phyloP scores from a whole-genome alignment of 2,329 filamentous ascomycete genomes.

The Ascochyta rabiei region DNA sequence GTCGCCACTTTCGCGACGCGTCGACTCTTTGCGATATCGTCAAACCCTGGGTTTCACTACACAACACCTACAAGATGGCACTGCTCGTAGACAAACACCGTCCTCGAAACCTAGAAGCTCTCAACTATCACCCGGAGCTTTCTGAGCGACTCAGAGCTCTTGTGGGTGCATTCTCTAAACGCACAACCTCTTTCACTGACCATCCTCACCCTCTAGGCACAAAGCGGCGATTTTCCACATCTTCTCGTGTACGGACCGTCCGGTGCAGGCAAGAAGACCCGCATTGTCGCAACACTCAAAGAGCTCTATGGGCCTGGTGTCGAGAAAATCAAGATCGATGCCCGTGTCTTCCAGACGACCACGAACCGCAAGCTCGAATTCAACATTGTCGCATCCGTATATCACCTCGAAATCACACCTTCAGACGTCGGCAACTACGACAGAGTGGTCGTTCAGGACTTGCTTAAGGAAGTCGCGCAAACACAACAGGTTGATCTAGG shows the following conservation, averaged over 20 bases:
- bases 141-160: constrained; percentile 86
- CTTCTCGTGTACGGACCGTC: constrained; percentile 96
- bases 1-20: constrained; percentile 30
- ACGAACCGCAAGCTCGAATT: constrained; percentile 98
- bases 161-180: constrained; percentile 57
- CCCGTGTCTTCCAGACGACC: constrained; percentile 92
- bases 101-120: constrained; percentile 73
- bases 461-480: constrained; percentile 97
- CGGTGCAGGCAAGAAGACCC: constrained; percentile 96
- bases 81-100: constrained; percentile 70
- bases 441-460: constrained; percentile 91
- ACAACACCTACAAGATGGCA: constrained; percentile 57
- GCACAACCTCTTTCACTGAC: not conserved
- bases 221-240: constrained; percentile 97
- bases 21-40: constrained; percentile 21
- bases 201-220: constrained; percentile 65
- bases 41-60: constrained; percentile 5
- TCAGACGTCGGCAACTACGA: constrained; percentile 97
- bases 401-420: constrained; percentile 97
- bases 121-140: constrained; percentile 88
- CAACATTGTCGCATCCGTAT: constrained; percentile 96
- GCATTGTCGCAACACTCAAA: constrained; percentile 92
- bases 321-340: constrained; percentile 99
- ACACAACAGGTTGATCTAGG: constrained; percentile 97
- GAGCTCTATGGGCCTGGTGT: constrained; percentile 94